Evolutionary conservation across 2,329 filamentous ascomycete species (phyloP).

Genomic region (Xylaria sp.): DNA sequence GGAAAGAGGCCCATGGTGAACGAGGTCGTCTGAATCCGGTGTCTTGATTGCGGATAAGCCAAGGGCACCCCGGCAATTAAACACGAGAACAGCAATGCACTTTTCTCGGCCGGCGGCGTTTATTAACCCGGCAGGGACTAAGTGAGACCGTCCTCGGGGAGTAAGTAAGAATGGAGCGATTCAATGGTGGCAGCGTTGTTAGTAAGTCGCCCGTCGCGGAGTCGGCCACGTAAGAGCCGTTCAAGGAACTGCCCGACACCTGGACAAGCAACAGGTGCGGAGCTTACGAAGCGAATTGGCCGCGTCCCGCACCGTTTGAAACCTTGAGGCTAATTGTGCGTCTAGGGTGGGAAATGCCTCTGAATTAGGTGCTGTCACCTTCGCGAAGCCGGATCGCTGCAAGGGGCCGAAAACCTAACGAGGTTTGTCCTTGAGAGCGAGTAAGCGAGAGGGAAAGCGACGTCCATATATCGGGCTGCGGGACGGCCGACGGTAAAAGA

Average conservation of each 20-base stretch:
- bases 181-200: not conserved
- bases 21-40: conserved; percentile 14
- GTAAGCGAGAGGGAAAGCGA: conserved; percentile 10
- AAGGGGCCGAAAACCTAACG: conserved; percentile 24
- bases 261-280: conserved; percentile 5
- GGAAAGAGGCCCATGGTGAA: conserved; percentile 52
- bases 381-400: conserved; percentile 17
- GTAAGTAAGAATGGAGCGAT: not conserved
- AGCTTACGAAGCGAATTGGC: conserved; percentile 18
- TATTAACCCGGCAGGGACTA: not conserved
- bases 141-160: not conserved
- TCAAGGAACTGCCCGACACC: not conserved
- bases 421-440: conserved; percentile 23
- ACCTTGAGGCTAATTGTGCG: conserved; percentile 29
- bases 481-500: conserved; percentile 24
- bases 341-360: conserved; percentile 11
- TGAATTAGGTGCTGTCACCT: conserved; percentile 10
- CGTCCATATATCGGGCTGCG: conserved; percentile 36
- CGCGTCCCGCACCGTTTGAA: conserved; percentile 28
- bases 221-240: conserved; percentile 10
- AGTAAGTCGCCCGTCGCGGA: conserved; percentile 2
- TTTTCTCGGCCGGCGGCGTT: not conserved
- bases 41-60: conserved; percentile 6
- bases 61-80: conserved; percentile 7
- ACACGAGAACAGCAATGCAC: not conserved